Conservation (phyloP, 2,329 filamentous ascomycete species). For the Fusarium sp. region DNA sequence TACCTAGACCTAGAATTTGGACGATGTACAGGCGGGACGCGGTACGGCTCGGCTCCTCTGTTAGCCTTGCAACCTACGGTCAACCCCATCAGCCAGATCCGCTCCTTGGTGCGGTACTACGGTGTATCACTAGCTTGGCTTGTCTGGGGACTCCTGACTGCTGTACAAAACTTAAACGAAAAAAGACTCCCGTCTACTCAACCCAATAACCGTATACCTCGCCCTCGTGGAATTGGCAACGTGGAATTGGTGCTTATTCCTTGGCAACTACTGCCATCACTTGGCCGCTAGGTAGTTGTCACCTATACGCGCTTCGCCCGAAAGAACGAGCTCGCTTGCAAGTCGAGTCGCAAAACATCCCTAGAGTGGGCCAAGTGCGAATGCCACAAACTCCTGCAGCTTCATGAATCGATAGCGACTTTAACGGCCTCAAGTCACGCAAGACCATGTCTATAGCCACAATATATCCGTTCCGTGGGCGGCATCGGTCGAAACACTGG, state of each 20-base stretch:
- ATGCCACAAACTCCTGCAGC: neutral
- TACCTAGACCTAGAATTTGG: slow-evolving; percentile 24
- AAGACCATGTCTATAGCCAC: slow-evolving; percentile 1
- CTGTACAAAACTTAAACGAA: slow-evolving; percentile 1
- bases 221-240: neutral
- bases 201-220: slow-evolving; percentile 1
- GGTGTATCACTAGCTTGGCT: slow-evolving; percentile 17
- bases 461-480: slow-evolving; percentile 20
- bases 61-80: slow-evolving; percentile 37
- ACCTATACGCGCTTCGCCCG: slow-evolving; percentile 4
- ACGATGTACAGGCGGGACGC: slow-evolving; percentile 33
- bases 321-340: neutral
- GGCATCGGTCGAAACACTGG: slow-evolving; percentile 16
- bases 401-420: slow-evolving; percentile 1
- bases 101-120: slow-evolving; percentile 13
- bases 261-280: slow-evolving; percentile 2
- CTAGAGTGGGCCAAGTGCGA: neutral
- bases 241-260: slow-evolving; percentile 1
- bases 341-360: neutral
- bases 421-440: neutral
- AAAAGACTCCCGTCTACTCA: neutral
- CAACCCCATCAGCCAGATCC: slow-evolving; percentile 28
- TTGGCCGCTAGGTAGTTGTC: neutral
- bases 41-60: slow-evolving; percentile 43
- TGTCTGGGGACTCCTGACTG: neutral